These are phyloP conservation scores for Torulaspora globosa DNA, from an alignment of 1,139 yeast species.

Conservation along the genomic window DNA sequence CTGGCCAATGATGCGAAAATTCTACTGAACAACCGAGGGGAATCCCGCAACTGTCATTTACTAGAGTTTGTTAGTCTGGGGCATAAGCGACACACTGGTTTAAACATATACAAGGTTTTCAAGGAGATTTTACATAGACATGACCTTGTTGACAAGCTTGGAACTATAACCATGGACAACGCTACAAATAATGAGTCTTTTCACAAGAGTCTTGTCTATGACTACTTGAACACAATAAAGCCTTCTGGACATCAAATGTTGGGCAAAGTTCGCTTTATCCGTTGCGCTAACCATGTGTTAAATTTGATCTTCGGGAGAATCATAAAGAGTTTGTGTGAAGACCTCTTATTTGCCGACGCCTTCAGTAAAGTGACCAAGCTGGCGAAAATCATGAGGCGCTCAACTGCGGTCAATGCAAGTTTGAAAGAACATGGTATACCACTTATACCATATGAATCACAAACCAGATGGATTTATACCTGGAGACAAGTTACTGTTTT, in stretches of 20 bases:
- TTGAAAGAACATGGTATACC: background rate
- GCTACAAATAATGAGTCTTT: background rate
- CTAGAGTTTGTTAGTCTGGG: background rate
- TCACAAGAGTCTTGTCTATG: background rate
- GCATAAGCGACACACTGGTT: background rate
- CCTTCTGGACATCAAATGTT: too few species aligned
- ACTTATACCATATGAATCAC: background rate
- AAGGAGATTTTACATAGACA: background rate
- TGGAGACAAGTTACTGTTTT: background rate
- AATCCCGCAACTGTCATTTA: background rate
- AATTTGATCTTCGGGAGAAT: too few species aligned
- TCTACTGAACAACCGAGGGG: background rate
- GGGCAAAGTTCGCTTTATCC: too few species aligned
- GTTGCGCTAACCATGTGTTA: too few species aligned
- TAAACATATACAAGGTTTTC: background rate
- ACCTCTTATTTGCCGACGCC: too few species aligned
- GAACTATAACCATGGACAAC: background rate
- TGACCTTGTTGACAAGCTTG: background rate
- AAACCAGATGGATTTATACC: background rate
- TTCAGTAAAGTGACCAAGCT: too few species aligned
- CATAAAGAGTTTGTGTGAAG: too few species aligned
- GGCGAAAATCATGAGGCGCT: too few species aligned
- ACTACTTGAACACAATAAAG: too few species aligned
- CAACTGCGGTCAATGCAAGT: background rate
- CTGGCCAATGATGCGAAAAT: constrained; percentile 1